Evolutionary conservation across 1,139 yeast species (phyloP).

Genomic region (Casaregolazyma lundiana): DNA sequence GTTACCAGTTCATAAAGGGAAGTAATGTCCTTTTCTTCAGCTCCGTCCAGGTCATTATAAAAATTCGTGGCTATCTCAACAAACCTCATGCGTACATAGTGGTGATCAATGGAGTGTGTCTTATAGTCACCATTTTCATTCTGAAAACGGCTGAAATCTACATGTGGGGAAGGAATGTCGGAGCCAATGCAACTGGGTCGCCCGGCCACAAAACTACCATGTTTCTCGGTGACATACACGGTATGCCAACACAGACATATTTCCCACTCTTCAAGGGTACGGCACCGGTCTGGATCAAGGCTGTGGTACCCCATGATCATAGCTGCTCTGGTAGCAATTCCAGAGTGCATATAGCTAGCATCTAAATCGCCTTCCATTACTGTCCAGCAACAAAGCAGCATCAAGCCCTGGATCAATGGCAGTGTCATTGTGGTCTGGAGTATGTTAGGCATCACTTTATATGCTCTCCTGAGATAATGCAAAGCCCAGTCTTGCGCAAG

Average conservation of each 20-base stretch:
- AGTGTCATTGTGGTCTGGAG: not conserved
- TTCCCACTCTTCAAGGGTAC: conserved; percentile 3
- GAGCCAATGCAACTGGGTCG: conserved; percentile 8
- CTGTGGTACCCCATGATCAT: conserved; percentile 11
- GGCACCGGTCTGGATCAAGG: not conserved
- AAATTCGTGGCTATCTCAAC: conserved; percentile 9
- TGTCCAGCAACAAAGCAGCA: conserved; percentile 2
- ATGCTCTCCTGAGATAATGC: conserved; percentile 6
- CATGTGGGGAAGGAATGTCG: not conserved
- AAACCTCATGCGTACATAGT: conserved; percentile 6
- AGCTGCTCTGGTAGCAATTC: conserved; percentile 11
- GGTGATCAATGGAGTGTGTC: conserved; percentile 7
- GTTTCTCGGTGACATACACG: conserved; percentile 9
- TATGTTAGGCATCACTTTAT: conserved; percentile 8
- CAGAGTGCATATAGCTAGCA: conserved; percentile 1
- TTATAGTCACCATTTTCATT: conserved; percentile 3
- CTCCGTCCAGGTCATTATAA: conserved; percentile 3
- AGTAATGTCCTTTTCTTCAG: conserved; percentile 9
- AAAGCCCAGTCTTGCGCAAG: conserved; percentile 13
- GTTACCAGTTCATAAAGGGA: conserved; percentile 6
- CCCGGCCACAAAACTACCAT: conserved; percentile 10
- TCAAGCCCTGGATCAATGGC: conserved; percentile 8
- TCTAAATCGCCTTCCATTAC: conserved; percentile 5
- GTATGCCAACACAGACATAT: conserved; percentile 7
- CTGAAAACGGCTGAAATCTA: not conserved